Base-by-base conservation (phyloP, 345 rosid species). In the Microthlaspi erraticum region DNA sequence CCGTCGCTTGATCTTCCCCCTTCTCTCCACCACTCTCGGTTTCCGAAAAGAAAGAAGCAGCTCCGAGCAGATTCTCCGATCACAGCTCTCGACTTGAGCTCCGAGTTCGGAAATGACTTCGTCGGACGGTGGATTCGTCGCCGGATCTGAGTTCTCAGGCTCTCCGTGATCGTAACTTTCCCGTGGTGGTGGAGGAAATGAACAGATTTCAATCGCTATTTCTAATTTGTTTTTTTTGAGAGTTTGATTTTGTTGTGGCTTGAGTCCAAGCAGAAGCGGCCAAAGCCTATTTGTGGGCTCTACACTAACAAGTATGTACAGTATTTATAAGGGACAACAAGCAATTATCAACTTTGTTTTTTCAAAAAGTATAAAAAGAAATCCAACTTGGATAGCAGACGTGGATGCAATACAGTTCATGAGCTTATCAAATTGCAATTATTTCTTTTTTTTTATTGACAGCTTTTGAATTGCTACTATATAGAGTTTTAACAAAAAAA, bases 1-100 rank as follows among this genome's bases (percentile, higher is more conserved):
- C 78, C 73, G 50, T 74, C 49, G 73, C 73, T 68, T 74, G 55
- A 67, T 67, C 78, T 60, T 11, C 61, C 54, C 53, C 66, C n/a
- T 38, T 18, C 51, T 44, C 74, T 44, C 68, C 64, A 59, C 72
- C 68, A n/a, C 60, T 42, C 12, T n/a, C 60, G 16, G 26, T 43
- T 59, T 1, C 3, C 3, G 32, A 43, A 32, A 26, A 42, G 3
- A 14, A 13, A 26, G 18, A 46, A 48, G 32, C 66, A 48, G 32
- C 66, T 26, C 66, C 60, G 39, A 38, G 39, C 46, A 70, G 39
- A 59, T 57, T 45, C 64, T 45, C 64, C 64, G 39, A 70, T 69
- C 48, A 38, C 39, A 59, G 49, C 41, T 36, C 38, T 23, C 37
- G 16, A 71, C 32, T 62, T 42, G 33, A 64, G 59, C 33, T 44